phyloP scores from a whole-genome alignment of 805 yeast species.

The Huiozyma sinensis region DNA sequence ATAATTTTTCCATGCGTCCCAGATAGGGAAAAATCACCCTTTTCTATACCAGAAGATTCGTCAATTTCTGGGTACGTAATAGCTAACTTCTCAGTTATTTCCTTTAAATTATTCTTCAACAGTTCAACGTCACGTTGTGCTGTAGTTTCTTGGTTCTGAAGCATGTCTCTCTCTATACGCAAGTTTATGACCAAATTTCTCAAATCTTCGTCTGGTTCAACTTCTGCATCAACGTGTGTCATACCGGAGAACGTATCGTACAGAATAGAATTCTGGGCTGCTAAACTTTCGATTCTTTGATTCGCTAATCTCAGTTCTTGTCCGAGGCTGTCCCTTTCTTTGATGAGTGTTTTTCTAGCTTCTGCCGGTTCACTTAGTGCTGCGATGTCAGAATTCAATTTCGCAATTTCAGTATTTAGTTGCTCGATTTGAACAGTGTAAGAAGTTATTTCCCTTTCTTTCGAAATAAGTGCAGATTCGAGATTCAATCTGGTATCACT shows the following conservation, averaged over 20 bases:
- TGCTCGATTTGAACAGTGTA: too few species aligned
- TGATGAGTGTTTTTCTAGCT: background rate
- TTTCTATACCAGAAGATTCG: background rate
- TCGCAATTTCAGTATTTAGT: too few species aligned
- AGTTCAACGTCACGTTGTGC: slow-evolving; percentile 2
- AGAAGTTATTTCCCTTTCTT: too few species aligned
- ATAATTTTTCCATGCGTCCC: background rate
- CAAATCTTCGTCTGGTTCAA: background rate
- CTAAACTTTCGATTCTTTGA: slow-evolving; percentile 41
- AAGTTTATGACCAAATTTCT: slow-evolving; percentile 4
- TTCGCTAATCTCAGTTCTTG: background rate
- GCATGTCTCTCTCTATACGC: slow-evolving; percentile 4
- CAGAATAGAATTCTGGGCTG: slow-evolving; percentile 57
- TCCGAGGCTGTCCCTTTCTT: background rate
- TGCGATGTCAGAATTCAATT: background rate
- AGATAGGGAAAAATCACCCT: too few species aligned
- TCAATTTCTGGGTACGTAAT: background rate
- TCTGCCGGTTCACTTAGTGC: background rate
- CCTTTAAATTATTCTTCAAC: background rate
- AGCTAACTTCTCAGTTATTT: background rate
- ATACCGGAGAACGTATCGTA: slow-evolving; percentile 29
- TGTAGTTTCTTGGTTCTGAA: background rate
- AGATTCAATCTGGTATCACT: too few species aligned
- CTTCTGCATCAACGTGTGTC: background rate
- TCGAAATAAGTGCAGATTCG: too few species aligned